Conservation (phyloP, 805 yeast species). For the Nakazawaea wyomingensis region DNA sequence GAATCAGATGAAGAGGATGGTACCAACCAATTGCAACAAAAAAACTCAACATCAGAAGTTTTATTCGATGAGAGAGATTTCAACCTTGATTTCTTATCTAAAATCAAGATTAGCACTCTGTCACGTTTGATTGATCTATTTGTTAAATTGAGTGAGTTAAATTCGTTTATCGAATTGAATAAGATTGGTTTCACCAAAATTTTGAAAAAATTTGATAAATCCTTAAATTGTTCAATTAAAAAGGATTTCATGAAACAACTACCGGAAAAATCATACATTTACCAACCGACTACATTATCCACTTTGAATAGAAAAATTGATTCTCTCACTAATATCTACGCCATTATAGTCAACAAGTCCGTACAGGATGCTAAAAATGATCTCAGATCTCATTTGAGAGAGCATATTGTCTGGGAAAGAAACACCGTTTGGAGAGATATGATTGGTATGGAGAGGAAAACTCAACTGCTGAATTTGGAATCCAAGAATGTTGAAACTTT, state of each 20-base stretch:
- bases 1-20: conserved; percentile 13
- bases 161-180: conserved; percentile 79
- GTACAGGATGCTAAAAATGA: conserved; percentile 38
- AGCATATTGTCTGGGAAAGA: conserved; percentile 95
- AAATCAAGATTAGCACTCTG: conserved; percentile 57
- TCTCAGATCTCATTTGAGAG: conserved; percentile 58
- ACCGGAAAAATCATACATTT: conserved; percentile 48
- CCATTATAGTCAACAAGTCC: conserved; percentile 33
- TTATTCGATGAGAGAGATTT: conserved; percentile 32
- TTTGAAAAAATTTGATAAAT: conserved; percentile 87
- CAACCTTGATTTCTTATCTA: conserved; percentile 36
- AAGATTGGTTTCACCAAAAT: conserved; percentile 87
- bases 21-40: conserved; percentile 3
- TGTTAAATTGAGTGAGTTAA: conserved; percentile 74
- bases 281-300: conserved; percentile 41
- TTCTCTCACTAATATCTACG: conserved; percentile 32
- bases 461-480: conserved; percentile 38
- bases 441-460: conserved; percentile 82
- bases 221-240: conserved; percentile 57
- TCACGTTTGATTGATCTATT: conserved; percentile 61
- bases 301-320: conserved; percentile 49
- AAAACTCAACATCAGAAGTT: conserved; percentile 14
- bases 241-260: conserved; percentile 49
- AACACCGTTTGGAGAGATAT: conserved; percentile 97
- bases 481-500: conserved; percentile 18